These are phyloP conservation scores for Aphanomyces astaci DNA, from an alignment of 352 stramenopile genomes.

Conservation along the genomic window DNA sequence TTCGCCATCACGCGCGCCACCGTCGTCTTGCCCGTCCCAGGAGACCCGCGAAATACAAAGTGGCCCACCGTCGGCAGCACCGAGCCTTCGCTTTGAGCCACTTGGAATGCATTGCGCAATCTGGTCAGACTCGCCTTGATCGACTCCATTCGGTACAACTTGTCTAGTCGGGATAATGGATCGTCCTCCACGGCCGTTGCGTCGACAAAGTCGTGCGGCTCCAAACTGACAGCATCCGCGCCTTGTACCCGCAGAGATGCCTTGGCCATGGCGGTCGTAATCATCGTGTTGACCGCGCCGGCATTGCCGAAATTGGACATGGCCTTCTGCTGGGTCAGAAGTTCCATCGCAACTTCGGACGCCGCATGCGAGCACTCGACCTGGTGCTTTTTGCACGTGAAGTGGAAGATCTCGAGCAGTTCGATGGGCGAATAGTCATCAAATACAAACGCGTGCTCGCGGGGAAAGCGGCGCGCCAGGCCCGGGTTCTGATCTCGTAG, in stretches of 20 bases:
- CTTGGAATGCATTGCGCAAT: conserved; percentile 50
- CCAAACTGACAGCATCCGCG: conserved; percentile 33
- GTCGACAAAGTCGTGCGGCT: conserved; percentile 50
- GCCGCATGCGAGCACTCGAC: conserved; percentile 47
- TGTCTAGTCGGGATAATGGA: conserved; percentile 38
- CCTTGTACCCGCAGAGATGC: conserved; percentile 40
- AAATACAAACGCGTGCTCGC: conserved; percentile 86
- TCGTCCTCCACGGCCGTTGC: conserved; percentile 31
- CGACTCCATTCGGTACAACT: conserved; percentile 50
- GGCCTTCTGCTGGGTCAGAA: conserved; percentile 56
- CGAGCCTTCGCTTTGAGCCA: conserved; percentile 59
- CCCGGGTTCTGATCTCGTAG: conserved; percentile 84
- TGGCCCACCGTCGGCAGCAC: conserved; percentile 54
- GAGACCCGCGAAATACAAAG: conserved; percentile 83
- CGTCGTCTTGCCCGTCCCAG: conserved; percentile 84
- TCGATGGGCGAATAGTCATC: conserved; percentile 87
- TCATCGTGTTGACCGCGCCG: conserved; percentile 71
- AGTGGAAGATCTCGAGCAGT: conserved; percentile 64
- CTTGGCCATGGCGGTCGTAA: conserved; percentile 68
- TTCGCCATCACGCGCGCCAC: conserved; percentile 89
- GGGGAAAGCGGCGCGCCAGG: conserved; percentile 75
- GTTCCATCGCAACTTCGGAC: conserved; percentile 40
- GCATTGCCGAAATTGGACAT: conserved; percentile 88
- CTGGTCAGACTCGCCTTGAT: conserved; percentile 47
- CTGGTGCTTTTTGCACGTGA: conserved; percentile 41